Evolutionary conservation across 148 eudicot species (phyloP), one percentile per base, ranked within the genome.

Genomic region (Diospyros kaki): DNA sequence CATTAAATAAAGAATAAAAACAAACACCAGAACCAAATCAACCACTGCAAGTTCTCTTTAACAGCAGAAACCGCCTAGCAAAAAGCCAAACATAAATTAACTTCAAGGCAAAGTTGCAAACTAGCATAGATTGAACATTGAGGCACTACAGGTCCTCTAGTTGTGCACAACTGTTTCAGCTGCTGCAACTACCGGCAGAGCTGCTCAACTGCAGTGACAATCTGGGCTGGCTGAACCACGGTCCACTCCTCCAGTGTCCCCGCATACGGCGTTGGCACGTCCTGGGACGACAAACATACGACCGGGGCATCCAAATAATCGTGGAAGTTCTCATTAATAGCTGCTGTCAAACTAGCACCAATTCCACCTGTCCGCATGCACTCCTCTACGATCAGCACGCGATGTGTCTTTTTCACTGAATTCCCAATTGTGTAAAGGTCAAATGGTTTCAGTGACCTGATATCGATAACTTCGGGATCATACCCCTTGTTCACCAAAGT

Each of bases 341-440:
- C 96, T 6, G 96, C 96, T 3, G 98, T 93, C 81, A 93, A 84
- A 74, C 98, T 90, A 41, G 98, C 98, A 58, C 96, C 98, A 52
- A 93, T 93, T 5, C 98, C 98, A 50, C 94, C 97, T 2, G 94
- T 92, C 55, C 97, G 81, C 97, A 92, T 92, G 78, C 97, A 90
- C 80, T 92, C 98, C 70, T 93, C 98, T 15, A 93, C 98, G 60
- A 93, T 93, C 75, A 93, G 77, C 80, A 93, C 98, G 18, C 89
- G 86, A 68, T 89, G 96, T 4, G 98, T 93, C 82, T 93, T 93
- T 76, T 93, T 93, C 64, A 93, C 87, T 0, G 96, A 93, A 64
- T 90, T 93, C 2, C 98, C 98, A 42, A 93, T 90, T 0, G 92
- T 89, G 81, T 89, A 40, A 41, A 93, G 90, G 84, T 90, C 98